These are phyloP conservation scores for Rhizopus sp. DNA, from an alignment of 371 early-diverging fungal species.

Conservation along the genomic window DNA sequence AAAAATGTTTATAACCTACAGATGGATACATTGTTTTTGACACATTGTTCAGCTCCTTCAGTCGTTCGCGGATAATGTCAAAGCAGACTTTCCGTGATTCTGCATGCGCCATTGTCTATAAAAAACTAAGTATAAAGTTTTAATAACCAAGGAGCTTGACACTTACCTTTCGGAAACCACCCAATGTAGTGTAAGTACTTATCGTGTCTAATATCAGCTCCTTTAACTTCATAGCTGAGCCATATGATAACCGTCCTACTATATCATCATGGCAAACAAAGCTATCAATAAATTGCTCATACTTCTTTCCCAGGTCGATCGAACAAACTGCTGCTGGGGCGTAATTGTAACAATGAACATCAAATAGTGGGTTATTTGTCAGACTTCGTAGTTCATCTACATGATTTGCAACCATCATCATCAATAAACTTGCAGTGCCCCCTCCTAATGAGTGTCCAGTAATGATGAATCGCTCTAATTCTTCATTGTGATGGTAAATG, in stretches of 20 bases:
- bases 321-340: conserved; percentile 64
- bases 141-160: not conserved
- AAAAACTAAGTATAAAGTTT: not conserved
- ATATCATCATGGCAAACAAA: conserved; percentile 76
- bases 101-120: conserved; percentile 25
- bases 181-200: conserved; percentile 35
- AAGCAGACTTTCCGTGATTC: conserved; percentile 30
- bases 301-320: conserved; percentile 56
- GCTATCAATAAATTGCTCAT: conserved; percentile 62
- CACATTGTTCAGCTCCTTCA: conserved; percentile 25
- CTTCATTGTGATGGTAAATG: conserved; percentile 29
- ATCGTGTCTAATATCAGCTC: conserved; percentile 46
- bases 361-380: conserved; percentile 37
- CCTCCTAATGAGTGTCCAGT: conserved; percentile 82
- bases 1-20: conserved; percentile 23
- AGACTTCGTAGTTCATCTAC: conserved; percentile 44
- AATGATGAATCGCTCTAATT: conserved; percentile 36
- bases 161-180: conserved; percentile 16
- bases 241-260: conserved; percentile 76
- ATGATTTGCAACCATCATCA: conserved; percentile 73
- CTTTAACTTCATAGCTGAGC: conserved; percentile 56
- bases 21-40: conserved; percentile 35
- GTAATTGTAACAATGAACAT: conserved; percentile 43
- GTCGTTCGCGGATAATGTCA: conserved; percentile 31
- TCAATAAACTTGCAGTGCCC: conserved; percentile 71